A percentile compares a stretch with the other conserved stretches of the same genome.
These are phyloP conservation scores for Tuber calosporum DNA, from an alignment of 495 filamentous ascomycete genomes.

Conservation along the genomic window DNA sequence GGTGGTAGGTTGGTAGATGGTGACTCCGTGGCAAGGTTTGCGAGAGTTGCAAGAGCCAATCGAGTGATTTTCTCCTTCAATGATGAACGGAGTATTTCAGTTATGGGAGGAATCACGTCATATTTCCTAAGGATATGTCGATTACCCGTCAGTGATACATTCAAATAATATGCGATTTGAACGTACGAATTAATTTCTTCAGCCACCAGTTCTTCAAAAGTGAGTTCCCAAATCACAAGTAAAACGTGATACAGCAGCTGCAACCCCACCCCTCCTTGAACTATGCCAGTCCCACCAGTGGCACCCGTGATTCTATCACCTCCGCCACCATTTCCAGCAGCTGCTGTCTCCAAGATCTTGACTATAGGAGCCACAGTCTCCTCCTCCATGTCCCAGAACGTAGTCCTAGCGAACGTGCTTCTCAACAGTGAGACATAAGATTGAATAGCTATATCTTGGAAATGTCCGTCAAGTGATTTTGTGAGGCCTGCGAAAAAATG, in stretches of 20 bases:
- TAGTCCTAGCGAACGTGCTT: conserved; percentile 61
- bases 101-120: conserved; percentile 85
- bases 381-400: conserved; percentile 81
- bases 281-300: conserved; percentile 50
- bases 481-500: conserved; percentile 74
- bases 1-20: conserved; percentile 60
- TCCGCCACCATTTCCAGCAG: conserved; percentile 59
- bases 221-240: conserved; percentile 88
- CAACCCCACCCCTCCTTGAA: conserved; percentile 77
- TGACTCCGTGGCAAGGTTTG: conserved; percentile 62
- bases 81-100: conserved; percentile 77
- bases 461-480: conserved; percentile 72
- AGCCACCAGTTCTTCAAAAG: conserved; percentile 81
- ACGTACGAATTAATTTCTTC: conserved; percentile 50
- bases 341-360: conserved; percentile 72
- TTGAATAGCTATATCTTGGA: conserved; percentile 93
- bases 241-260: conserved; percentile 94
- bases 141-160: conserved; percentile 26
- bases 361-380: conserved; percentile 77
- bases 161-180: conserved; percentile 1
- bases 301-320: conserved; percentile 55
- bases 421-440: conserved; percentile 82
- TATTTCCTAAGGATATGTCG: conserved; percentile 58
- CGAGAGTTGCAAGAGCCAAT: conserved; percentile 76
- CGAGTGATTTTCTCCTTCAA: conserved; percentile 98